A percentile compares a stretch with the other conserved stretches of the same genome.
Conservation (phyloP, 208 protist species). For the Trypanosoma boissoni region DNA sequence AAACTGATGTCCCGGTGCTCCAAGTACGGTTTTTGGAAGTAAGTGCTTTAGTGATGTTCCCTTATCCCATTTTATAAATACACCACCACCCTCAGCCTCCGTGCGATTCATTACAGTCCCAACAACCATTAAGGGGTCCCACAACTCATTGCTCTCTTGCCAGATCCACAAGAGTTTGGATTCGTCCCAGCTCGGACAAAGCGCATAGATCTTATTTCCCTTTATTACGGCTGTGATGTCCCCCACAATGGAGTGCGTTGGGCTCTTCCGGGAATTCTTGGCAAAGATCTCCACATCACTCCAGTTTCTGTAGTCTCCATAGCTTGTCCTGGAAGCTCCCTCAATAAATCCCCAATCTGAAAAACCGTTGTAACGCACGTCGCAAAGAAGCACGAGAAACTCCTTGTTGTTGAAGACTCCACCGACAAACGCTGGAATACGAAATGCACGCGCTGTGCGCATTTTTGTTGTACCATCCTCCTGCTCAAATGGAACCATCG, state of each 20-base stretch:
- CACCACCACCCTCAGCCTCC: background rate
- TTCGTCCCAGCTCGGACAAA: constrained; percentile 12
- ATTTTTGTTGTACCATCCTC: too few species aligned
- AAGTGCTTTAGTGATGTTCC: background rate
- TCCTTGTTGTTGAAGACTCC: too few species aligned
- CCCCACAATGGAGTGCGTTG: constrained; percentile 6
- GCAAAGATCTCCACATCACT: too few species aligned
- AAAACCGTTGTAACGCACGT: too few species aligned
- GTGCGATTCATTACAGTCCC: constrained; percentile 7
- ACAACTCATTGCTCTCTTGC: constrained; percentile 5
- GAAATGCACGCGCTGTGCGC: too few species aligned
- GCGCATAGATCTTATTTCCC: constrained; percentile 14
- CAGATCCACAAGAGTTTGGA: background rate
- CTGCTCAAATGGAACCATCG: too few species aligned
- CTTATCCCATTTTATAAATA: constrained; percentile 6
- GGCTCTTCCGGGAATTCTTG: background rate
- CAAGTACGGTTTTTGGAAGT: background rate
- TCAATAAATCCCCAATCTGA: too few species aligned
- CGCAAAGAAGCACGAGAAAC: too few species aligned
- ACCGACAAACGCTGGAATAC: too few species aligned
- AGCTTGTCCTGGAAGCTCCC: too few species aligned
- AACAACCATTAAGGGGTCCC: constrained; percentile 13
- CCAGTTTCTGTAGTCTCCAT: too few species aligned
- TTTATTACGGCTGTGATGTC: constrained; percentile 18
- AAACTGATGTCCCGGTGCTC: background rate